phyloP scores from a whole-genome alignment of 1,139 yeast species.

The Zygosaccharomyces sapae region DNA sequence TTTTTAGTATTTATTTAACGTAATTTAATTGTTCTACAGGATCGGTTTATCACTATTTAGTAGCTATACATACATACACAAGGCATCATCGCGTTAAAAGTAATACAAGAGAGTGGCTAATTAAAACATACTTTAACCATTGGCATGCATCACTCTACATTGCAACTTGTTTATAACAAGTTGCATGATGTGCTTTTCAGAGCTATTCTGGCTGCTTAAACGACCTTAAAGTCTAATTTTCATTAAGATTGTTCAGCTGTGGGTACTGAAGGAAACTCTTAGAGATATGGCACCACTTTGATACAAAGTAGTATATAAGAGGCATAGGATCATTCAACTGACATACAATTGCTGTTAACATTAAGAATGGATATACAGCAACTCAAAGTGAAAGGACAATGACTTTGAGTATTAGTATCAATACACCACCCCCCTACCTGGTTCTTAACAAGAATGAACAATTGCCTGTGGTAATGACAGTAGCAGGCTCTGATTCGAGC shows the following conservation, averaged over 20 bases:
- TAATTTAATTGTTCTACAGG: not conserved
- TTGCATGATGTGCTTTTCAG: too few species aligned
- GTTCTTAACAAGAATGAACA: conserved; percentile 22
- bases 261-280: conserved; percentile 3
- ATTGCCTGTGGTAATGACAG: conserved; percentile 48
- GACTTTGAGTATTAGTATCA: conserved; percentile 22
- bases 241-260: not conserved
- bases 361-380: not conserved
- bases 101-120: too few species aligned
- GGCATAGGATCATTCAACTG: not conserved
- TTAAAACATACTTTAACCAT: too few species aligned
- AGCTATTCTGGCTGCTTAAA: not conserved
- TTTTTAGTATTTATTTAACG: not conserved
- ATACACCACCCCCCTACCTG: conserved; percentile 34
- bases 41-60: not conserved
- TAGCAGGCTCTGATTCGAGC: conserved; percentile 84
- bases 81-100: too few species aligned
- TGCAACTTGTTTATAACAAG: too few species aligned
- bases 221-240: not conserved
- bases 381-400: conserved; percentile 7
- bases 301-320: not conserved
- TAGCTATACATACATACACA: too few species aligned
- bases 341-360: not conserved
- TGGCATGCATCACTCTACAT: too few species aligned
- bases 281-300: conserved; percentile 1